These are phyloP conservation scores for Syzygium aromaticum DNA, from an alignment of 345 rosid species.

Conservation along the genomic window DNA sequence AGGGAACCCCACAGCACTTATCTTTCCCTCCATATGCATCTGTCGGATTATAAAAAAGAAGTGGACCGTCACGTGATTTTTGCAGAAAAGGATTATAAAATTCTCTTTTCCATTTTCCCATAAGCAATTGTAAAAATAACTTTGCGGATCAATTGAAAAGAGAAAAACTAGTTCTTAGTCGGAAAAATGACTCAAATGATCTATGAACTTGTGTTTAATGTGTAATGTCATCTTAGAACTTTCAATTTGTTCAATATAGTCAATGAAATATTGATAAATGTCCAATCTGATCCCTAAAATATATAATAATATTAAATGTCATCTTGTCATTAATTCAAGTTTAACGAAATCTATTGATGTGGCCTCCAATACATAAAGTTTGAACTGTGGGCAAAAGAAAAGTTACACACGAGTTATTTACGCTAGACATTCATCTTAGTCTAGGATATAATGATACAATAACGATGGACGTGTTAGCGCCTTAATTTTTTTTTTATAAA, in stretches of 20 bases:
- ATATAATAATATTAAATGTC: not conserved
- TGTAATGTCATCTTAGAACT: rapidly evolving
- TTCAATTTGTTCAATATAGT: rapidly evolving
- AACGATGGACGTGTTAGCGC: not conserved
- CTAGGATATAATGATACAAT: not conserved
- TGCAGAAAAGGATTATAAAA: not conserved
- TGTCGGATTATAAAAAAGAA: not conserved
- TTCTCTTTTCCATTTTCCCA: not conserved
- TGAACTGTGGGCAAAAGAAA: not conserved
- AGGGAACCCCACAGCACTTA: not conserved
- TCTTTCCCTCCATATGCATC: not conserved
- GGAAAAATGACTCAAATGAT: not conserved
- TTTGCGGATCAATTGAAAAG: not conserved
- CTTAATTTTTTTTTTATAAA: not conserved
- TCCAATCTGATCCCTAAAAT: rapidly evolving
- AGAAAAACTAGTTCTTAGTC: no score
- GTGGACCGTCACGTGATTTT: not conserved
- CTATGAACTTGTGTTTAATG: not conserved
- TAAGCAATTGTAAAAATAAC: not conserved
- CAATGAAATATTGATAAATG: rapidly evolving
- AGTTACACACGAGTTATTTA: not conserved
- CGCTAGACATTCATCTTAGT: rapidly evolving
- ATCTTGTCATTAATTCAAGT: rapidly evolving
- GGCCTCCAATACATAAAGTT: rapidly evolving
- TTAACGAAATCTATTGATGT: not conserved